Evolutionary conservation across 2,329 filamentous ascomycete genomes (phyloP).

Genomic region (Arthrobotrys sphaeroides): DNA sequence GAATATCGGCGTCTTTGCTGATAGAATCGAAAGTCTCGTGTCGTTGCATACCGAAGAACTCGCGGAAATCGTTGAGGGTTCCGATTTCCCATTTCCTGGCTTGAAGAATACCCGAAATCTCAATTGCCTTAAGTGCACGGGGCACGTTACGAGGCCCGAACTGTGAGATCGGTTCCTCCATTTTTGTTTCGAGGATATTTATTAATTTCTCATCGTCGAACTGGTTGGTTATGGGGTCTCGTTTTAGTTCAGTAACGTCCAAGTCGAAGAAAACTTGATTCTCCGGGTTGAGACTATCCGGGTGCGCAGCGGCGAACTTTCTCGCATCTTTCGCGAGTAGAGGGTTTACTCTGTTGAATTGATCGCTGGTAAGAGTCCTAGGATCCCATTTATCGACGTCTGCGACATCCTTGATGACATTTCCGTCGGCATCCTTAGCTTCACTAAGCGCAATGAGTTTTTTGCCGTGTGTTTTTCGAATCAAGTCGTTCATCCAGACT

Average conservation of each 20-base stretch:
- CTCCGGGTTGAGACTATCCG: conserved; percentile 14
- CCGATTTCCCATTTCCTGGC: conserved; percentile 71
- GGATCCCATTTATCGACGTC: conserved; percentile 44
- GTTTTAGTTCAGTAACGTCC: conserved; percentile 55
- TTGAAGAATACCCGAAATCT: conserved; percentile 71
- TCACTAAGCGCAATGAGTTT: conserved; percentile 61
- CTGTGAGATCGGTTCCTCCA: conserved; percentile 70
- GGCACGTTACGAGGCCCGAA: conserved; percentile 72
- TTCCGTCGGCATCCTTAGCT: conserved; percentile 58
- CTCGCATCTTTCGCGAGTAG: conserved; percentile 31
- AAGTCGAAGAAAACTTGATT: conserved; percentile 53
- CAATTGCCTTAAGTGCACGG: conserved; percentile 68
- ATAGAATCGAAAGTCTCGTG: conserved; percentile 67
- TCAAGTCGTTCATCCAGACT: conserved; percentile 69
- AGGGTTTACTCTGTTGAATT: conserved; percentile 35
- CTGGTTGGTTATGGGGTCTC: conserved; percentile 35
- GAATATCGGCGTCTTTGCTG: conserved; percentile 65
- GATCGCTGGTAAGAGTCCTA: conserved; percentile 54
- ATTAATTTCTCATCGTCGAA: conserved; percentile 70
- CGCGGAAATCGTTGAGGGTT: conserved; percentile 67
- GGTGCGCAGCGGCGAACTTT: conserved; percentile 13
- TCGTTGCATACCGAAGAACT: conserved; percentile 66
- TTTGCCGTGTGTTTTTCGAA: conserved; percentile 63
- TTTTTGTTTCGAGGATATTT: conserved; percentile 67
- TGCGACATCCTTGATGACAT: conserved; percentile 14